Conservation (phyloP, 257 asterid genomes). For the Rauvolfia tetraphylla region DNA sequence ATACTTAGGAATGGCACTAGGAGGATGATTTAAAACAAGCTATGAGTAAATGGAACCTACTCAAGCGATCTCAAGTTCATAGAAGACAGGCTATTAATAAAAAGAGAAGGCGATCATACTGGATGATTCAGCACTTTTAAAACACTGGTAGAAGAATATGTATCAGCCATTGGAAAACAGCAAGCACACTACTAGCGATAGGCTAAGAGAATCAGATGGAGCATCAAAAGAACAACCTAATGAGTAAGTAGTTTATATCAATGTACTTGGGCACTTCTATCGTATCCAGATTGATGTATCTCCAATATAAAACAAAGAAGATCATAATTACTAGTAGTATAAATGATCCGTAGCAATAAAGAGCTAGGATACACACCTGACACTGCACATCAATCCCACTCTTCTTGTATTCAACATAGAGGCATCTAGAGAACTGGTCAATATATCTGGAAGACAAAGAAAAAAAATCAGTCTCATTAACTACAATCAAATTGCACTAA, state of each 20-base stretch:
- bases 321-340: not conserved
- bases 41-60: not conserved
- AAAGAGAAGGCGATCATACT: not conserved
- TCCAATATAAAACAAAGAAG: not conserved
- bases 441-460: slow-evolving; percentile 50
- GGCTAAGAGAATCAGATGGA: not conserved
- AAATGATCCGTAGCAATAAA: not conserved
- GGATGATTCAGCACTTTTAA: not conserved
- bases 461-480: slow-evolving; percentile 7
- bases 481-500: not conserved
- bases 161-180: not conserved
- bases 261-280: not conserved
- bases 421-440: slow-evolving; percentile 92
- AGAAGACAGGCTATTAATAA: not conserved
- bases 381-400: slow-evolving; percentile 96
- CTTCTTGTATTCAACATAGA: slow-evolving; percentile 92
- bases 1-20: not conserved
- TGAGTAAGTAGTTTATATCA: not conserved
- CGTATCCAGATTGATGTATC: not conserved
- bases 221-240: not conserved
- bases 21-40: not conserved
- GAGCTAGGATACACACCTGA: slow-evolving; percentile 50
- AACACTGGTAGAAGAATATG: not conserved
- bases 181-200: not conserved
- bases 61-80: not conserved